A percentile compares a stretch with the other conserved stretches of the same genome.
Evolutionary conservation across 2,329 filamentous ascomycete species (phyloP).

Genomic region (Davidsoniella eucalypti): DNA sequence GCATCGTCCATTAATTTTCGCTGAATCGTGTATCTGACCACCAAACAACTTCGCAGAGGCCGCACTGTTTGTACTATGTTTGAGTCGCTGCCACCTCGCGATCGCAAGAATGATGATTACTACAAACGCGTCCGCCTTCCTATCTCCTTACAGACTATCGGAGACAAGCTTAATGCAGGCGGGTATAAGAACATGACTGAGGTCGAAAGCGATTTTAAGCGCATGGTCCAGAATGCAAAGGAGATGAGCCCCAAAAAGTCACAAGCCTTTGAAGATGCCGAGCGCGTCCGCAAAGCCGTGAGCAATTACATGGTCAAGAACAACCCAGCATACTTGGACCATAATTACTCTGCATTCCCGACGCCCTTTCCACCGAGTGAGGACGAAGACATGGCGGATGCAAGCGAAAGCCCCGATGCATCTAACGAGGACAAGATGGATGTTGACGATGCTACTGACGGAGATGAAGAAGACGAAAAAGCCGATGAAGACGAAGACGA

Average conservation of each 20-base stretch:
- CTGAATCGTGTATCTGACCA: conserved; percentile 14
- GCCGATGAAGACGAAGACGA: conserved; percentile 19
- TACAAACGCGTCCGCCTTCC: conserved; percentile 64
- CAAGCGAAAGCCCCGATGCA: conserved; percentile 17
- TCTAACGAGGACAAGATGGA: conserved; percentile 1
- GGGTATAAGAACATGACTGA: conserved; percentile 56
- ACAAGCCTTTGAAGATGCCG: conserved; percentile 63
- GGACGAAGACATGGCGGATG: conserved; percentile 21
- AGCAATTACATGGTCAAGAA: conserved; percentile 78
- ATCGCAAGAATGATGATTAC: conserved; percentile 49
- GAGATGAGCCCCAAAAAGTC: conserved; percentile 63
- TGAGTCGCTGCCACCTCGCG: conserved; percentile 49
- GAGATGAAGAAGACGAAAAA: conserved; percentile 19
- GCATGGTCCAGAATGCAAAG: conserved; percentile 77
- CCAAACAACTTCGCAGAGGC: conserved; percentile 32
- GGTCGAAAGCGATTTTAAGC: conserved; percentile 72
- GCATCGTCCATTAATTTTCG: neutral
- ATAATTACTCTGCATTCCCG: conserved; percentile 51
- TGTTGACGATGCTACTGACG: conserved; percentile 15
- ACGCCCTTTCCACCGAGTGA: conserved; percentile 52
- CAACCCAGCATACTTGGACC: conserved; percentile 64
- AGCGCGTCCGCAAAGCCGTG: conserved; percentile 69
- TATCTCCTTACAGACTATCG: conserved; percentile 60
- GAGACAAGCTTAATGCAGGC: conserved; percentile 52
- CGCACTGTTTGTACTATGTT: conserved; percentile 62